Conservation (phyloP, 1,284 basidiomycete genomes). For the Tylopilus orsonianus region DNA sequence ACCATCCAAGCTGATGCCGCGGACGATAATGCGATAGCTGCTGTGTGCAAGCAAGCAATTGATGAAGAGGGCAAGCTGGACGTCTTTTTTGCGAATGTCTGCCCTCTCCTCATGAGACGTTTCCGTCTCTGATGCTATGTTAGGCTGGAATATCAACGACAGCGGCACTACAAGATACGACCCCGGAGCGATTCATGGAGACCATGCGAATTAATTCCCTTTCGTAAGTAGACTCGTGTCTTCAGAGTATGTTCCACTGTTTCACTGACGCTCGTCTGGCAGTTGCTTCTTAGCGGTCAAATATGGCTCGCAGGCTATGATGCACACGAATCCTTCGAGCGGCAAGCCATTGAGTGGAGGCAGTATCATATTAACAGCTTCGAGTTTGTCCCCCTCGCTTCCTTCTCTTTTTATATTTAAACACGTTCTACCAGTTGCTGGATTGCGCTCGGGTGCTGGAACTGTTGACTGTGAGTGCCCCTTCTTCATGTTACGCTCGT, state of each 20-base stretch:
- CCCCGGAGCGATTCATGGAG: conserved; percentile 70
- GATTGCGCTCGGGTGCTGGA: conserved; percentile 83
- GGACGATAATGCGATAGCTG: conserved; percentile 70
- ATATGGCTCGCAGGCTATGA: conserved; percentile 82
- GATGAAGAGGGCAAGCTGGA: conserved; percentile 84
- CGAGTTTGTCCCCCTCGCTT: conserved; percentile 47
- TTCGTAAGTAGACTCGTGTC: conserved; percentile 53
- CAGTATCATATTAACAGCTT: conserved; percentile 89
- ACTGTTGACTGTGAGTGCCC: conserved; percentile 72
- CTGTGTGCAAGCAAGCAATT: conserved; percentile 70
- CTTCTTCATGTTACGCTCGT: neutral
- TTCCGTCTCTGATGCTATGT: conserved; percentile 8
- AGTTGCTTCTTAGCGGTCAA: conserved; percentile 93
- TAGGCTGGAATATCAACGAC: conserved; percentile 65
- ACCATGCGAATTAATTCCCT: conserved; percentile 80
- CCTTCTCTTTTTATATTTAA: conserved; percentile 10
- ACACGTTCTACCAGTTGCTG: conserved; percentile 60
- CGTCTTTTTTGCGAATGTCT: conserved; percentile 92
- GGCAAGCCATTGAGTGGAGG: conserved; percentile 73
- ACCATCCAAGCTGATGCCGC: conserved; percentile 80
- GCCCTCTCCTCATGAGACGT: conserved; percentile 21
- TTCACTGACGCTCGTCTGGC: conserved; percentile 8
- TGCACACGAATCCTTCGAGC: conserved; percentile 56
- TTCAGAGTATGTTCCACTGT: neutral
- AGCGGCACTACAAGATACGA: conserved; percentile 53